Percentiles rank a stretch among this genome's conserved stretches.
These are phyloP conservation scores for Fusarium fracticaudum DNA, from an alignment of 2,329 filamentous ascomycete species.

Conservation along the genomic window DNA sequence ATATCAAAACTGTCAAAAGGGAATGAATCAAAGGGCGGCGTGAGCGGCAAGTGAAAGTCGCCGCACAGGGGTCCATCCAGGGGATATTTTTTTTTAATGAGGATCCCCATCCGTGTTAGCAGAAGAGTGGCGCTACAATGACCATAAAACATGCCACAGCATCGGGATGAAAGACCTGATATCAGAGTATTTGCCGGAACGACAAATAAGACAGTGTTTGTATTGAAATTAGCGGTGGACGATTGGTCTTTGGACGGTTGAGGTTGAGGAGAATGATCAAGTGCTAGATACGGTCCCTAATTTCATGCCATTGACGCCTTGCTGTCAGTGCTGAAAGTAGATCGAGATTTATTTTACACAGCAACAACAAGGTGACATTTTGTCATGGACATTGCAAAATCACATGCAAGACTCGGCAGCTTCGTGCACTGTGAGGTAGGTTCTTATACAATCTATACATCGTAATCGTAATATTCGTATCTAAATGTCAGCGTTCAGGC, in stretches of 20 bases:
- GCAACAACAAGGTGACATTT: neutral
- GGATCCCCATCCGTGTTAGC: slow-evolving; percentile 43
- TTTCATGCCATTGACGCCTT: neutral
- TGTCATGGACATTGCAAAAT: neutral
- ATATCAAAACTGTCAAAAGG: slow-evolving; percentile 18
- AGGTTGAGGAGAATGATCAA: neutral
- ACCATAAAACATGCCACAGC: slow-evolving; percentile 41
- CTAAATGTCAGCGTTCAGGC: neutral
- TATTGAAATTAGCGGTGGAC: slow-evolving; percentile 28
- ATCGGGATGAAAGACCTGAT: slow-evolving; percentile 14
- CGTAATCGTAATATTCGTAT: slow-evolving; percentile 14
- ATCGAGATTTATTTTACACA: slow-evolving; percentile 8
- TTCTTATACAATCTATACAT: neutral
- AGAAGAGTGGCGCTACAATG: slow-evolving; percentile 43
- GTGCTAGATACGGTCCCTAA: neutral
- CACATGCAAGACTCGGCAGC: neutral
- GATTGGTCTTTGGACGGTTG: neutral
- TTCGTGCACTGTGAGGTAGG: neutral
- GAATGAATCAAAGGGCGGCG: slow-evolving; percentile 29
- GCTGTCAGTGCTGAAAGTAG: neutral
- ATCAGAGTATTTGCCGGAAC: slow-evolving; percentile 27
- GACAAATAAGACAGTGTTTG: slow-evolving; percentile 1
- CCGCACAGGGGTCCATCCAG: slow-evolving; percentile 40
- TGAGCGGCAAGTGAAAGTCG: slow-evolving; percentile 21
- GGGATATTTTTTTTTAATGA: slow-evolving; percentile 45